Evolutionary conservation across 2,329 filamentous ascomycete genomes (phyloP).

Genomic region (Kalaharituber pfeilii): DNA sequence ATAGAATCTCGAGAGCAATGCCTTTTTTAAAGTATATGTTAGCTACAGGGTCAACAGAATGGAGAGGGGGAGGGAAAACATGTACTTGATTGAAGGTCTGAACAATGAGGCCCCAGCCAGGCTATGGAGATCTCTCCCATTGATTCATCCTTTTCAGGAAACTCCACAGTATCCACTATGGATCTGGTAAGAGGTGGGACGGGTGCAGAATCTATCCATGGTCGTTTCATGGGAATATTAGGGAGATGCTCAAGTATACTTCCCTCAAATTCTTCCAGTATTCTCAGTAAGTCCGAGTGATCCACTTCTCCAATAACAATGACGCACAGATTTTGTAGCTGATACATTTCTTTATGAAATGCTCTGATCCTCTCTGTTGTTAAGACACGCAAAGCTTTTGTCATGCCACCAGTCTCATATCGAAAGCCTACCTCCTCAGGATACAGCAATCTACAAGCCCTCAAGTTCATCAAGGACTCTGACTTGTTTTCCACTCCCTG

Average conservation of each 20-base stretch:
- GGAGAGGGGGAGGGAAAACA: conserved; percentile 2
- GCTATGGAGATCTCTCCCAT: conserved; percentile 72
- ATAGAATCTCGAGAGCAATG: conserved; percentile 59
- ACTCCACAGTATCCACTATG: conserved; percentile 61
- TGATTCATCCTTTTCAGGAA: conserved; percentile 92
- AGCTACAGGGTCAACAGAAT: not conserved
- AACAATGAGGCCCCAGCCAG: conserved; percentile 73
- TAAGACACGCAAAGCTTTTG: conserved; percentile 70
- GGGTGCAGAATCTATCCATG: conserved; percentile 78
- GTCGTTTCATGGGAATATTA: conserved; percentile 32
- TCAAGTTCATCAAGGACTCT: conserved; percentile 71
- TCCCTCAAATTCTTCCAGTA: conserved; percentile 75
- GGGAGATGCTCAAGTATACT: conserved; percentile 48
- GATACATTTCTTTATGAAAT: conserved; percentile 94
- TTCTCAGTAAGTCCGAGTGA: conserved; percentile 58
- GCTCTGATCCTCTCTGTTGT: conserved; percentile 80
- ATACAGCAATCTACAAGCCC: conserved; percentile 63
- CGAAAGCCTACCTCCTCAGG: conserved; percentile 81
- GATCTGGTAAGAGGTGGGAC: conserved; percentile 56
- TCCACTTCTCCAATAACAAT: conserved; percentile 85
- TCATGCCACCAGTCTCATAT: conserved; percentile 97
- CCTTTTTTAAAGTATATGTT: conserved; percentile 21
- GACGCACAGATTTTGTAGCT: conserved; percentile 84
- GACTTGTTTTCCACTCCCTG: conserved; percentile 80
- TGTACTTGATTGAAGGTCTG: conserved; percentile 43